A percentile compares a stretch with the other conserved stretches of the same genome.
phyloP scores from a whole-genome alignment of 768 basidiomycete species.

The Suillus bovinus region DNA sequence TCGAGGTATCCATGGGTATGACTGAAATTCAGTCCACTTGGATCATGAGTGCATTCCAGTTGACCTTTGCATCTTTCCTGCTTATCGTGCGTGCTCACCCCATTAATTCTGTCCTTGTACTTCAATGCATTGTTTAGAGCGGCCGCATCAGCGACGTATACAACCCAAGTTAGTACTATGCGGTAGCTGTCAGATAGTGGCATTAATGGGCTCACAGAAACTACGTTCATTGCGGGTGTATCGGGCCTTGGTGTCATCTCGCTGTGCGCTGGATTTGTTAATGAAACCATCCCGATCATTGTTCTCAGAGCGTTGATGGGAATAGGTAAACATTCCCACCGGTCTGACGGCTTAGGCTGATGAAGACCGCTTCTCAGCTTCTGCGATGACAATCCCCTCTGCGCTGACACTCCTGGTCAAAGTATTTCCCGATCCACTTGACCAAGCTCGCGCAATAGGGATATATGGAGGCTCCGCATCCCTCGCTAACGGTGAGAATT shows the following conservation, averaged over 20 bases:
- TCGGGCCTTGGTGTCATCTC: conserved; percentile 42
- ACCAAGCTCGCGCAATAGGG: conserved; percentile 49
- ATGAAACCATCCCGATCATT: conserved; percentile 47
- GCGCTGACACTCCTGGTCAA: conserved; percentile 51
- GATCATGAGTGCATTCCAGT: conserved; percentile 43
- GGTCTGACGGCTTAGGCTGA: conserved; percentile 2
- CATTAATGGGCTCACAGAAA: conserved; percentile 28
- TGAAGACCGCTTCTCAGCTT: conserved; percentile 30
- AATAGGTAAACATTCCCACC: conserved; percentile 32
- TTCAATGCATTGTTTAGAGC: conserved; percentile 26
- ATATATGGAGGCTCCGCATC: conserved; percentile 49
- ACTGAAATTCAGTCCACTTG: conserved; percentile 34
- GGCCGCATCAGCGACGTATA: conserved; percentile 42
- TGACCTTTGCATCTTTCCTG: conserved; percentile 45
- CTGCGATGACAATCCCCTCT: conserved; percentile 52
- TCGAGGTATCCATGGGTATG: conserved; percentile 25
- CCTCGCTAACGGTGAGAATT: conserved; percentile 41
- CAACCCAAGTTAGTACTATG: conserved; percentile 36
- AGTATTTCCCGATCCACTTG: conserved; percentile 46
- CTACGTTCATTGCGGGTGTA: conserved; percentile 43
- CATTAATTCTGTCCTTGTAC: background rate
- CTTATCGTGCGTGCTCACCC: conserved; percentile 30
- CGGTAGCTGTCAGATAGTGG: background rate
- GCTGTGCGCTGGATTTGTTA: conserved; percentile 45
- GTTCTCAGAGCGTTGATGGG: conserved; percentile 54